These are phyloP conservation scores for Fusarium pilosicola DNA, from an alignment of 2,329 filamentous ascomycete species.

Conservation along the genomic window DNA sequence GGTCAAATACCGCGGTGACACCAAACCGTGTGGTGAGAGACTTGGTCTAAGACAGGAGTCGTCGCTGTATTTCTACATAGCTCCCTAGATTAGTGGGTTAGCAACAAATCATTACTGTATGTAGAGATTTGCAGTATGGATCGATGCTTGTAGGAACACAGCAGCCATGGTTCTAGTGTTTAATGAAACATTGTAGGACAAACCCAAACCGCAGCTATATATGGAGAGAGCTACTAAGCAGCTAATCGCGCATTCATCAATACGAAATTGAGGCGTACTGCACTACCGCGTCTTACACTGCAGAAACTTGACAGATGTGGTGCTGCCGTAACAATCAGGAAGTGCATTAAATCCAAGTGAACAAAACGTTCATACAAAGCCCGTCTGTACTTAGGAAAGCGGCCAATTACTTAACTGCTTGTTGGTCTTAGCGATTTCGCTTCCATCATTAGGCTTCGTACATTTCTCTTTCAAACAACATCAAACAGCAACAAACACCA, in stretches of 20 bases:
- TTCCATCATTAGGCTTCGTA: neutral
- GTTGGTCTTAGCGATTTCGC: neutral
- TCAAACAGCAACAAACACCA: neutral
- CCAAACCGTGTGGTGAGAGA: slow-evolving; percentile 32
- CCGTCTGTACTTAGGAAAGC: neutral
- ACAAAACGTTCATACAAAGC: neutral
- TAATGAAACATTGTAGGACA: neutral
- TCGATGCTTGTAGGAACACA: neutral
- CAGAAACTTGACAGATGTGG: neutral
- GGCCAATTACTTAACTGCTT: neutral
- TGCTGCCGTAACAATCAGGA: neutral
- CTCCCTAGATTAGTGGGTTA: neutral
- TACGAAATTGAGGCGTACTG: neutral
- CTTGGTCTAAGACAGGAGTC: neutral
- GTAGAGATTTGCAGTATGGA: neutral
- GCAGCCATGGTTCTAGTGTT: neutral
- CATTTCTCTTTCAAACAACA: neutral
- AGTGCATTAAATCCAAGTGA: neutral
- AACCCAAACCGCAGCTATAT: neutral
- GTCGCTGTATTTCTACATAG: neutral
- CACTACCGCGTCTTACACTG: neutral
- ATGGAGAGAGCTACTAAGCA: neutral
- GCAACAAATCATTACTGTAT: neutral
- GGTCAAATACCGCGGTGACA: slow-evolving; percentile 37
- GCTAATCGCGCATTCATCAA: neutral